Conservation (phyloP, 75 land plant genomes). For the Gnetum montanum region DNA sequence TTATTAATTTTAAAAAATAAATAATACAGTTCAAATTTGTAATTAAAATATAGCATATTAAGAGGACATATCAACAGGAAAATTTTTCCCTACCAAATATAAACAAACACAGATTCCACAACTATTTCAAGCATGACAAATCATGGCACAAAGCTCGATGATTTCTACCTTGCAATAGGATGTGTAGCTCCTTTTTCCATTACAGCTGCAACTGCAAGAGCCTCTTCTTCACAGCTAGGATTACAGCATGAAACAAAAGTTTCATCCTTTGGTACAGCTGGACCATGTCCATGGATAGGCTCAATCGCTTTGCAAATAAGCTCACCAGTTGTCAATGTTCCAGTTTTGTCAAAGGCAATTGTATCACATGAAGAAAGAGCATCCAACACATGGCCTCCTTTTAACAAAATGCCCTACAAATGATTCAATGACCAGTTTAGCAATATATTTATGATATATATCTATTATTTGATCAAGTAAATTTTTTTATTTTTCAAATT, state of each 20-base stretch:
- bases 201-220: constrained; percentile 97
- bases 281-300: constrained; percentile 80
- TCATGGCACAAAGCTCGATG: too few relatives aligned
- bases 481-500: too few relatives aligned
- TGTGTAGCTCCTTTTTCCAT: constrained; percentile 99
- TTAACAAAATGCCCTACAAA: constrained; percentile 86
- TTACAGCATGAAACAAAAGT: constrained; percentile 42
- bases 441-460: too few relatives aligned
- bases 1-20: too few relatives aligned
- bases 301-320: constrained; percentile 90
- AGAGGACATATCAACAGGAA: too few relatives aligned
- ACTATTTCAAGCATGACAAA: too few relatives aligned
- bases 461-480: too few relatives aligned
- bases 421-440: neutral
- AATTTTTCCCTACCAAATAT: too few relatives aligned
- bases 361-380: constrained; percentile 86
- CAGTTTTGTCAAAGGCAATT: constrained; percentile 98
- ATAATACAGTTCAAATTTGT: too few relatives aligned
- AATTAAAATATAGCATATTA: too few relatives aligned
- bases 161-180: constrained; percentile 92
- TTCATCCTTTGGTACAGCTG: neutral
- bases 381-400: constrained; percentile 94
- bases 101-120: too few relatives aligned
- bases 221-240: constrained; percentile 91
- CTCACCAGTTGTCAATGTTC: constrained; percentile 92